These are phyloP conservation scores for Aotearoamyces nothofagi DNA, from an alignment of 2,329 filamentous ascomycete species.

Conservation along the genomic window DNA sequence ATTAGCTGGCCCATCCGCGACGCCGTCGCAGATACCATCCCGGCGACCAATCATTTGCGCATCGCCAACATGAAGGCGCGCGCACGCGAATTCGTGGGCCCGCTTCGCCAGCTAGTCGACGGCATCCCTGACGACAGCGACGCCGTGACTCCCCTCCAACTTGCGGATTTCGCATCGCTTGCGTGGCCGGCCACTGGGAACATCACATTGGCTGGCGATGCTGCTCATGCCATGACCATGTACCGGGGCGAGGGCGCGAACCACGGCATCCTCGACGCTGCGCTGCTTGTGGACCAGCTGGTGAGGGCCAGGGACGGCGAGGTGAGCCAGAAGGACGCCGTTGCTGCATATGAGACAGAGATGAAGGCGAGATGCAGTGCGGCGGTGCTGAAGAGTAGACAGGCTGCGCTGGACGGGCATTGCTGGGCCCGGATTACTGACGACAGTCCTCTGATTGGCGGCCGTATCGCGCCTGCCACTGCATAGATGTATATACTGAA, in stretches of 20 bases:
- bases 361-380: slow-evolving; percentile 17
- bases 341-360: slow-evolving; percentile 18
- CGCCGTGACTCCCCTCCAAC: slow-evolving; percentile 14
- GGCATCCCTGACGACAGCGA: slow-evolving; percentile 26
- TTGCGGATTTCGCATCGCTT: slow-evolving; percentile 20
- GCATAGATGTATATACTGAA: too few species aligned
- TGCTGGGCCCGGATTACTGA: slow-evolving; percentile 16
- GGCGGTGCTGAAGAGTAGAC: slow-evolving; percentile 20
- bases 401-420: slow-evolving; percentile 21
- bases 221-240: slow-evolving; percentile 41
- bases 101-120: slow-evolving; percentile 26
- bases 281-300: slow-evolving; percentile 22
- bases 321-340: slow-evolving; percentile 4
- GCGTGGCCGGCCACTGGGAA: slow-evolving; percentile 27
- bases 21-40: slow-evolving; percentile 19
- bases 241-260: slow-evolving; percentile 41
- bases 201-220: slow-evolving; percentile 32
- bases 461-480: too few species aligned
- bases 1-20: slow-evolving; percentile 28
- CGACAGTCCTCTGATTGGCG: slow-evolving; percentile 3
- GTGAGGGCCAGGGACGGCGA: slow-evolving; percentile 1
- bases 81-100: slow-evolving; percentile 22
- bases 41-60: slow-evolving; percentile 17
- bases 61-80: slow-evolving; percentile 23
- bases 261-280: slow-evolving; percentile 35